These are phyloP conservation scores for Candida broadrunensis DNA, from an alignment of 805 yeast genomes.

Conservation along the genomic window DNA sequence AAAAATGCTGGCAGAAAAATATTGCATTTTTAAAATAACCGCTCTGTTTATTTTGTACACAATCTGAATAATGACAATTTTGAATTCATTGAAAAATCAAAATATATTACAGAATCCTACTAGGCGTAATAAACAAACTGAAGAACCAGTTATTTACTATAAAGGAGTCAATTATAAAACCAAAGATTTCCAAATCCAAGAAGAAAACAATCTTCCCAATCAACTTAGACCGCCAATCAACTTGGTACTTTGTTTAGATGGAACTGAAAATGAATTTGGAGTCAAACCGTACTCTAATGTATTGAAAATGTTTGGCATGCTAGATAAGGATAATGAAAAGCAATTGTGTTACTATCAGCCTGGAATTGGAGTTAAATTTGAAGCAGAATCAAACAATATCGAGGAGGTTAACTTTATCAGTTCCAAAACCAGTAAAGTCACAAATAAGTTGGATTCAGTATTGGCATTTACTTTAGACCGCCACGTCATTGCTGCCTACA, in stretches of 20 bases:
- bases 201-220: neutral
- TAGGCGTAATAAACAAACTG: neutral
- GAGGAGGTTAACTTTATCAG: constrained; percentile 14
- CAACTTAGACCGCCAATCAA: constrained; percentile 17
- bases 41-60: too few species aligned
- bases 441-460: constrained; percentile 36
- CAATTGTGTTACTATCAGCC: constrained; percentile 68
- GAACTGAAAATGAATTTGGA: constrained; percentile 60
- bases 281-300: constrained; percentile 53
- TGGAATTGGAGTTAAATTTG: constrained; percentile 57
- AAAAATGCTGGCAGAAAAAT: too few species aligned
- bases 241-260: constrained; percentile 59
- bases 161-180: neutral
- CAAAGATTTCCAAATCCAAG: neutral
- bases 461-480: constrained; percentile 53
- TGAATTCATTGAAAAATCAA: neutral
- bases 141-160: neutral
- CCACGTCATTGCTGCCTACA: constrained; percentile 59
- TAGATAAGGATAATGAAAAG: constrained; percentile 41
- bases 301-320: constrained; percentile 48
- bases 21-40: too few species aligned
- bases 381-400: constrained; percentile 31
- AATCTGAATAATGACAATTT: neutral
- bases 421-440: constrained; percentile 6
- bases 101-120: neutral